Evolutionary conservation across 768 basidiomycete species (phyloP).

Genomic region (Suillus americanus): DNA sequence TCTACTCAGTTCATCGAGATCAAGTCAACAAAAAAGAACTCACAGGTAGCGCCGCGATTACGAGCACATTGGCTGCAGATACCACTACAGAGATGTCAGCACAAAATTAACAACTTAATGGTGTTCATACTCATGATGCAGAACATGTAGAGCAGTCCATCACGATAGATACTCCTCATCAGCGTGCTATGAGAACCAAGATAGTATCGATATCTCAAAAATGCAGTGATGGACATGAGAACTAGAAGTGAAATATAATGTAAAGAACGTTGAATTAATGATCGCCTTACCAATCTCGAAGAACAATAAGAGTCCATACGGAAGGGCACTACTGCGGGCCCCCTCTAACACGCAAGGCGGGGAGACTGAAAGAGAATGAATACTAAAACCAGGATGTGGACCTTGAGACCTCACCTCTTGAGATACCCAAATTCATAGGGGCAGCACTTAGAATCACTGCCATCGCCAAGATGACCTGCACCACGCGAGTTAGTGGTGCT

Average conservation of each 20-base stretch:
- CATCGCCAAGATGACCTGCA: neutral
- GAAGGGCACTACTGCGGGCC: neutral
- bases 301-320: conserved; percentile 5
- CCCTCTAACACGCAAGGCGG: conserved; percentile 4
- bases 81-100: neutral
- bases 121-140: neutral
- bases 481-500: neutral
- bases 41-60: neutral
- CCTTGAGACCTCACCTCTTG: neutral
- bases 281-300: conserved; percentile 7
- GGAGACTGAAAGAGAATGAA: neutral
- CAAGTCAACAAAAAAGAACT: neutral
- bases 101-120: neutral
- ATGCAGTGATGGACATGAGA: conserved; percentile 2
- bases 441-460: neutral
- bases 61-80: neutral
- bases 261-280: neutral
- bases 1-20: neutral
- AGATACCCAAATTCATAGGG: neutral
- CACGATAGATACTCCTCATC: conserved; percentile 5
- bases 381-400: neutral
- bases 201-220: conserved; percentile 6
- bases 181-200: neutral
- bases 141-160: conserved; percentile 2
- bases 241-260: neutral